phyloP scores from a whole-genome alignment of 1,284 basidiomycete species.

The Polyporus tsugae region DNA sequence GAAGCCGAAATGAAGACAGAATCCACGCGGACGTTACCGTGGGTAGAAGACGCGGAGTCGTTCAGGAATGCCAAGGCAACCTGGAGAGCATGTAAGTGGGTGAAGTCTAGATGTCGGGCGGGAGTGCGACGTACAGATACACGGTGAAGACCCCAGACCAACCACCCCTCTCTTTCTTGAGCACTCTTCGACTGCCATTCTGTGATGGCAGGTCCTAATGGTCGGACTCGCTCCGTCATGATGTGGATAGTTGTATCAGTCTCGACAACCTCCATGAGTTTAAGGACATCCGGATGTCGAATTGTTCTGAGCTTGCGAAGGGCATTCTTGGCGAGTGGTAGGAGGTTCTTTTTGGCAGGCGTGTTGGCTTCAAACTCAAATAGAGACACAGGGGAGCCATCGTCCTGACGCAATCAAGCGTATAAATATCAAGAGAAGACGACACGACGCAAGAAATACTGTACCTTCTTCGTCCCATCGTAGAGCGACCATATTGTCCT shows the following conservation, averaged over 20 bases:
- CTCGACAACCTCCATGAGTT: constrained; percentile 93
- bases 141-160: constrained; percentile 93
- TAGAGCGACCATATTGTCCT: constrained; percentile 86
- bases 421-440: neutral
- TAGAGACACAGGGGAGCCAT: constrained; percentile 83
- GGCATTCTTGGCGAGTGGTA: constrained; percentile 90
- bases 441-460: constrained; percentile 32
- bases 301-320: constrained; percentile 91
- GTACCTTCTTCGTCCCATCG: constrained; percentile 87
- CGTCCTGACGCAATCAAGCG: constrained; percentile 68
- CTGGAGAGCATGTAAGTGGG: constrained; percentile 46
- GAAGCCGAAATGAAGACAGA: constrained; percentile 91
- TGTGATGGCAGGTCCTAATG: constrained; percentile 72
- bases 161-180: constrained; percentile 85
- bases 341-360: constrained; percentile 60
- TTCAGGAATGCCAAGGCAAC: constrained; percentile 94
- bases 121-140: constrained; percentile 77
- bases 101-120: neutral
- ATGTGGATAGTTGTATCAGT: constrained; percentile 90
- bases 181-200: constrained; percentile 68
- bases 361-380: constrained; percentile 89
- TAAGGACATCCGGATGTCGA: constrained; percentile 95
- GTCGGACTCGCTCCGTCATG: constrained; percentile 92
- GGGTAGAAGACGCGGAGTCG: constrained; percentile 84
- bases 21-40: constrained; percentile 84